Percentiles rank a stretch among this genome's conserved stretches.
Evolutionary conservation across 2,329 filamentous ascomycete genomes (phyloP).

Genomic region (Calonectria pauciramosa): DNA sequence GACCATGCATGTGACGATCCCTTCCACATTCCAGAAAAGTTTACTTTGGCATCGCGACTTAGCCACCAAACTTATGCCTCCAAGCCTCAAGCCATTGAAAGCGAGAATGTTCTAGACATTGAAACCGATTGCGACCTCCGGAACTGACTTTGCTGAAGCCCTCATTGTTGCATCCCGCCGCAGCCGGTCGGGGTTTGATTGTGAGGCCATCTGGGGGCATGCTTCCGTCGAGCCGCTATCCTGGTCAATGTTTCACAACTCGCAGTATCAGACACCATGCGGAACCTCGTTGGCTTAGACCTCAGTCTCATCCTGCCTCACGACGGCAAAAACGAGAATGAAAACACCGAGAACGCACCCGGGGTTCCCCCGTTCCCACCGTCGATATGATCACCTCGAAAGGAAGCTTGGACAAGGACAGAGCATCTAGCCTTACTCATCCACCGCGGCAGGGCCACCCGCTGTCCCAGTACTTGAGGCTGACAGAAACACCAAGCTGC

Average conservation of each 20-base stretch:
- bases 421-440: not conserved
- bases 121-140: not conserved
- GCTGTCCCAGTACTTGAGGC: constrained; percentile 1
- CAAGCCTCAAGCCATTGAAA: not conserved
- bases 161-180: not conserved
- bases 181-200: constrained; percentile 5
- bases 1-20: constrained; percentile 7
- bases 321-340: not conserved
- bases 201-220: not conserved
- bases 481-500: not conserved
- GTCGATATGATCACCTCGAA: not conserved
- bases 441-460: not conserved
- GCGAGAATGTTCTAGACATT: not conserved
- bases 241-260: not conserved
- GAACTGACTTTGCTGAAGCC: not conserved
- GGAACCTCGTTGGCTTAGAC: not conserved
- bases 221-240: not conserved
- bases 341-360: not conserved
- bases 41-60: not conserved
- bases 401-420: not conserved
- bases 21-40: not conserved
- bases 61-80: not conserved
- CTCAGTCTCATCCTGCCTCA: not conserved
- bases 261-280: not conserved
- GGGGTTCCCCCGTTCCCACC: not conserved